Base-by-base conservation (phyloP, 2,329 filamentous ascomycete species). In the Didymella lethalis region DNA sequence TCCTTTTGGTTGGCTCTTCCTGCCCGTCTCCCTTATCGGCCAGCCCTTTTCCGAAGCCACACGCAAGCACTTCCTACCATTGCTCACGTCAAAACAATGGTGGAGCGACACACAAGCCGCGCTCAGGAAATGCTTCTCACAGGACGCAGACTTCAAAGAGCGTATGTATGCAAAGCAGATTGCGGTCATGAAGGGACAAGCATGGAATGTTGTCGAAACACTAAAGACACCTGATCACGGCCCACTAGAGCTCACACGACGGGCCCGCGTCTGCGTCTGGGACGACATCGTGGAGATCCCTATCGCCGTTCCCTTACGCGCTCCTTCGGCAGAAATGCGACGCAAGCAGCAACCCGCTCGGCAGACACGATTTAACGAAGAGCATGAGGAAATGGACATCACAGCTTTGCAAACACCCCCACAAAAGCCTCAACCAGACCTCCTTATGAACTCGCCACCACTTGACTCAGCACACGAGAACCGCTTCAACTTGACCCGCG, bases 161-260 rank as follows among this genome's bases (percentile, higher is more conserved):
- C 90, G 92, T 78, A 99, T 99, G 95, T 99, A 97, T 79, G 92
- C 92, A n/a, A 88, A 92, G 66, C 95, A 99, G 74, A 96, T 99
- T 62, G 94, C 95, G 0, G 95, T 99, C 59, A 97, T 99, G 92
- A 99, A 99, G 79, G 95, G 95, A 11, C 95, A 99, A 75, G 95
- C 95, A 0, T 99, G 95, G 93, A 99, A 99, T 74, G 95, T 99
- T 0, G 95, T 99, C 4, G 95, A 99, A 80, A 97, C 95, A 0
- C 84, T 99, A 61, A 99, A 99, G 77, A 91, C 91, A 18, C 83
- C 87, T 0, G 95, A 98, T 72, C 94, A 98, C 73, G 95, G 95
- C 0, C 95, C 95, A 0, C 82, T 99, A 18, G 95, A 98, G 78
- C 85, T 99, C 52, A 98, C 95, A 4, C 86, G 95, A 63, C 86